These are phyloP conservation scores for Aureobasidium subglaciale DNA, from an alignment of 2,329 filamentous ascomycete species.

Conservation along the genomic window DNA sequence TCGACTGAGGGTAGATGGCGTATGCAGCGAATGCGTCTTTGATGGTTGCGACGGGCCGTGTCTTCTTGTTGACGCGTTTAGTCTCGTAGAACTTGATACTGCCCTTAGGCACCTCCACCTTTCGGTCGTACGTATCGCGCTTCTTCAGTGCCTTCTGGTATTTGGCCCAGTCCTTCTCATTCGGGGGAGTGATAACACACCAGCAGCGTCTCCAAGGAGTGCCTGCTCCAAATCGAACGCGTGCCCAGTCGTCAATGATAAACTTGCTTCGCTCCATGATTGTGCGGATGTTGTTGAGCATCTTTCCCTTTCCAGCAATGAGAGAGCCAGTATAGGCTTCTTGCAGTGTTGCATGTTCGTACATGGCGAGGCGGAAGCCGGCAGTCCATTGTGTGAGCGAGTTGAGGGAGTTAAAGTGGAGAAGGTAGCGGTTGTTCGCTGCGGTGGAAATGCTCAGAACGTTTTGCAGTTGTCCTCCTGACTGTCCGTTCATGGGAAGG, in stretches of 20 bases:
- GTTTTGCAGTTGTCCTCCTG: constrained; percentile 80
- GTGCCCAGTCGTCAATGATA: constrained; percentile 83
- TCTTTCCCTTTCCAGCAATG: constrained; percentile 88
- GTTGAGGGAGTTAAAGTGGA: constrained; percentile 93
- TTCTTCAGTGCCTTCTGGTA: constrained; percentile 76
- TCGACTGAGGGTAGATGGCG: constrained; percentile 91
- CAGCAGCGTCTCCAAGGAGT: constrained; percentile 95
- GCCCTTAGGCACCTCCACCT: constrained; percentile 65
- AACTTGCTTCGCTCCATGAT: constrained; percentile 78
- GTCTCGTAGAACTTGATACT: constrained; percentile 93
- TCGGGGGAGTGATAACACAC: constrained; percentile 88
- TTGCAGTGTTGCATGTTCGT: constrained; percentile 84
- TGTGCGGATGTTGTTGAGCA: constrained; percentile 77
- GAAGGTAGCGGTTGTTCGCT: constrained; percentile 85
- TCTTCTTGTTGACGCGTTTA: constrained; percentile 86
- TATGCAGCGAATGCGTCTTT: constrained; percentile 87
- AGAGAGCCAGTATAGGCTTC: constrained; percentile 95
- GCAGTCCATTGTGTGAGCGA: constrained; percentile 94
- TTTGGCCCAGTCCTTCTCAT: constrained; percentile 86
- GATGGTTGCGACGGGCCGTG: constrained; percentile 81
- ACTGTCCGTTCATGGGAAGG: constrained; percentile 70
- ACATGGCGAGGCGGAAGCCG: constrained; percentile 87
- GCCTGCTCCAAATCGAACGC: constrained; percentile 90
- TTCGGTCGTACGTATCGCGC: constrained; percentile 74
- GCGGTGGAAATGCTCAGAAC: constrained; percentile 94